Conservation (phyloP, 1,284 basidiomycete genomes). For the Apiotrichum mycotoxinovorans region DNA sequence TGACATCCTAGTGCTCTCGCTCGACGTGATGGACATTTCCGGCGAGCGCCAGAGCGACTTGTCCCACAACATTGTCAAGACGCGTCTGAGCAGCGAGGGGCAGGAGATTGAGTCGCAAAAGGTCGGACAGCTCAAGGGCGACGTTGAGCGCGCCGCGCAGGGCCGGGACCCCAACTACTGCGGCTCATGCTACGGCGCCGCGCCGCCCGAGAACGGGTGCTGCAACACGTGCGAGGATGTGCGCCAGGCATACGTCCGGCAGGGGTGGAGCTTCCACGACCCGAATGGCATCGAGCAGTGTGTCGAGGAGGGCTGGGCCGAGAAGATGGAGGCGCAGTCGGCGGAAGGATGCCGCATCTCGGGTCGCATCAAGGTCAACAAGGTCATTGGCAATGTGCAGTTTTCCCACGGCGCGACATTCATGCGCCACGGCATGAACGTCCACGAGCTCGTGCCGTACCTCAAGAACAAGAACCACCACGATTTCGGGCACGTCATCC, state of each 20-base stretch:
- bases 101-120: constrained; percentile 55
- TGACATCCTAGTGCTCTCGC: constrained; percentile 67
- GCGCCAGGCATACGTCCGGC: constrained; percentile 79
- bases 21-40: constrained; percentile 97
- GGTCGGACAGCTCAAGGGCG: constrained; percentile 64
- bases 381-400: constrained; percentile 80
- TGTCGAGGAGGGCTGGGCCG: constrained; percentile 88
- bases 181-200: constrained; percentile 95
- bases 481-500: constrained; percentile 88
- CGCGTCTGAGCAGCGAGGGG: constrained; percentile 66
- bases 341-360: constrained; percentile 91
- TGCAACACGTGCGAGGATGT: constrained; percentile 98
- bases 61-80: constrained; percentile 84
- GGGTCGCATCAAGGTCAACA: constrained; percentile 91
- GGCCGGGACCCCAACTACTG: constrained; percentile 68
- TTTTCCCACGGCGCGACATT: constrained; percentile 83
- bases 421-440: constrained; percentile 75
- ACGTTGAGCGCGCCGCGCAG: constrained; percentile 72
- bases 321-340: constrained; percentile 86
- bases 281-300: constrained; percentile 94
- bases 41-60: constrained; percentile 90
- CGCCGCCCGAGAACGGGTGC: constrained; percentile 75
- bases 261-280: constrained; percentile 90
- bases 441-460: constrained; percentile 91
- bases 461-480: constrained; percentile 80